A percentile compares a stretch with the other conserved stretches of the same genome.
These are phyloP conservation scores for Venturia oleaginea DNA, from an alignment of 2,329 filamentous ascomycete genomes.

Conservation along the genomic window DNA sequence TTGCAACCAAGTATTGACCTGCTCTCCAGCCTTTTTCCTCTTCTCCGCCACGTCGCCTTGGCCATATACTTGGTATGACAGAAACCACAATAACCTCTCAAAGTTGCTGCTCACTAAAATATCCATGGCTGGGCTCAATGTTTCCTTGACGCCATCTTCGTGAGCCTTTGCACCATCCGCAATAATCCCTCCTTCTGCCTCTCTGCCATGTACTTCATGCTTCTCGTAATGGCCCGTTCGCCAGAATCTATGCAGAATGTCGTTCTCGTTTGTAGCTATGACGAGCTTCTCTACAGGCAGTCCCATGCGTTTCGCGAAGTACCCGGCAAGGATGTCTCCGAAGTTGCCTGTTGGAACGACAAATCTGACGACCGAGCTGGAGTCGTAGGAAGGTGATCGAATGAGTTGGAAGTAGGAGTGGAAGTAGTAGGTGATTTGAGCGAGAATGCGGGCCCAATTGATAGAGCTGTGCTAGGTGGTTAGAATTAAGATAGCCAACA, in stretches of 20 bases:
- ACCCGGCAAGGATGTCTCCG: conserved; percentile 86
- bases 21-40: conserved; percentile 52
- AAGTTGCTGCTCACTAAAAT: conserved; percentile 96
- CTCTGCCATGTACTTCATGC: conserved; percentile 51
- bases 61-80: conserved; percentile 61
- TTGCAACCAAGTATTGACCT: conserved; percentile 68
- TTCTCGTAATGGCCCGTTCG: conserved; percentile 85
- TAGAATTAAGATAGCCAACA: conserved; percentile 71
- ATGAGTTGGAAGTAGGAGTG: conserved; percentile 80
- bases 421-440: conserved; percentile 97
- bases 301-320: conserved; percentile 86
- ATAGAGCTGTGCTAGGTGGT: conserved; percentile 55
- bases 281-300: conserved; percentile 81
- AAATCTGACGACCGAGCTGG: conserved; percentile 61
- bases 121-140: conserved; percentile 92
- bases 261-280: conserved; percentile 94
- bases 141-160: conserved; percentile 73
- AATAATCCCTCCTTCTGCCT: conserved; percentile 46
- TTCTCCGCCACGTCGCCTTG: conserved; percentile 32
- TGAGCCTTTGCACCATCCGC: conserved; percentile 54
- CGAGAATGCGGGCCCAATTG: conserved; percentile 88
- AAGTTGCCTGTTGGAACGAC: conserved; percentile 96
- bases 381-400: conserved; percentile 44
- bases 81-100: conserved; percentile 88
- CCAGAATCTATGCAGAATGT: conserved; percentile 94